phyloP scores from a whole-genome alignment of 2,329 filamentous ascomycete genomes.

The Cytospora paraplurivora region DNA sequence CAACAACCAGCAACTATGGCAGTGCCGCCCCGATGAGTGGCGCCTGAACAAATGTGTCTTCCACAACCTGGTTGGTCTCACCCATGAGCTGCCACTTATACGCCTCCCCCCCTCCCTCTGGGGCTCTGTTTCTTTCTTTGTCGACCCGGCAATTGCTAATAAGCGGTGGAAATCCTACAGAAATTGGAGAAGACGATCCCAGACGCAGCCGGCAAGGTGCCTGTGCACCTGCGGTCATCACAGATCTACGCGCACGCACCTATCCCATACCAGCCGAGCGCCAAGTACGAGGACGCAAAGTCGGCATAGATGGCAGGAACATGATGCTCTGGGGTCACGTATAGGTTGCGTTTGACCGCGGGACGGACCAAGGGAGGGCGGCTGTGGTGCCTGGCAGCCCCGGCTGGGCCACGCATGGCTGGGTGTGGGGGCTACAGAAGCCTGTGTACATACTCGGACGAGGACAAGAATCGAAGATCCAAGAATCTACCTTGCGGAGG shows the following conservation, averaged over 20 bases:
- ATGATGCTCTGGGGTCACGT: neutral
- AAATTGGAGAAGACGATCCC: slow-evolving; percentile 82
- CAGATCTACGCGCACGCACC: slow-evolving; percentile 60
- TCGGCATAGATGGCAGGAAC: neutral
- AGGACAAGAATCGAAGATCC: neutral
- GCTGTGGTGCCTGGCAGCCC: neutral
- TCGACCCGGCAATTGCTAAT: neutral
- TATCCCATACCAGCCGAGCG: slow-evolving; percentile 39
- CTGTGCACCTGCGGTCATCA: slow-evolving; percentile 71
- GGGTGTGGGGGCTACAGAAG: neutral
- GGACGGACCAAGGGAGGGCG: neutral
- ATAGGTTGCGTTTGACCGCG: neutral
- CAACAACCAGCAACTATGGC: slow-evolving; percentile 97
- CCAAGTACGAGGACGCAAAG: slow-evolving; percentile 26
- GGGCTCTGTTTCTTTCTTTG: neutral
- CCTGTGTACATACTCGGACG: neutral
- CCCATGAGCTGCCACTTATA: neutral
- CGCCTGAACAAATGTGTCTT: slow-evolving; percentile 94
- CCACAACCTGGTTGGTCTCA: slow-evolving; percentile 79
- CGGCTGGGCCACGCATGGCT: neutral
- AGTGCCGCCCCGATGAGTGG: slow-evolving; percentile 87
- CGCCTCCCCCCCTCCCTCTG: too few species aligned
- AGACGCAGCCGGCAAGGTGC: slow-evolving; percentile 69
- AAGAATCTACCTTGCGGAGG: neutral
- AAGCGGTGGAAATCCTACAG: slow-evolving; percentile 44